Base-by-base conservation (phyloP, 2,329 filamentous ascomycete genomes). In the Fusarium duplospermum region DNA sequence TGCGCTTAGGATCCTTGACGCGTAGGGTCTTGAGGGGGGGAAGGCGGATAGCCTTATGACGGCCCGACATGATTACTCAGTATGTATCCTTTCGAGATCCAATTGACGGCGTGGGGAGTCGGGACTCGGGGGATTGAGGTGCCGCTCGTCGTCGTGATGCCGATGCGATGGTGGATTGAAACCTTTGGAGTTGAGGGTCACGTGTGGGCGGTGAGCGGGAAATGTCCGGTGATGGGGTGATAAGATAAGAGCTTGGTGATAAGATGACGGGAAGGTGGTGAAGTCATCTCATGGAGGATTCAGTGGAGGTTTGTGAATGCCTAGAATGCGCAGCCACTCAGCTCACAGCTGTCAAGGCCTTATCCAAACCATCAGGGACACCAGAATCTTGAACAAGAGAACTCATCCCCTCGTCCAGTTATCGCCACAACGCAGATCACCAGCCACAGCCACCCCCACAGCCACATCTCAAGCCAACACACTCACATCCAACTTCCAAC, bases 1-100 rank as follows among this genome's bases (percentile, higher is more conserved):
- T 77, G 68, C 83, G 84, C 81, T 88, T 89, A 22, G 88, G 86
- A 69, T 87, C 83, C 78, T 86, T 85, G 70, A 91, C 88, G 70
- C 88, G 88, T 62, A 91, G 85, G 38, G 80, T 80, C 79, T 87
- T 86, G 69, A 91, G 82, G 2, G 90, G 89, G 68, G 89, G 88
- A 2, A 92, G 85, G 54, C 88, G 88, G 56, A 90, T 89, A 31
- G 88, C 85, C 74, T 86, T 89, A 71, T 85, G 84, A 63, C 79
- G 78, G 64, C 81, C 80, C 75, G 85, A 80, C 86, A 89, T 89
- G 70, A 56, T 80, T 79, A 71, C 58, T 45, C 14, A 22, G 52
- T 14, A 33, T 6, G 16, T 58, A 38, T 35, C 33, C 11, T 59
- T 9, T 24, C n/a, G 20, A 27, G 27, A 31, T 56, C 35, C 71